These are phyloP conservation scores for Hericium alpestre DNA, from an alignment of 768 basidiomycete genomes.

Conservation along the genomic window DNA sequence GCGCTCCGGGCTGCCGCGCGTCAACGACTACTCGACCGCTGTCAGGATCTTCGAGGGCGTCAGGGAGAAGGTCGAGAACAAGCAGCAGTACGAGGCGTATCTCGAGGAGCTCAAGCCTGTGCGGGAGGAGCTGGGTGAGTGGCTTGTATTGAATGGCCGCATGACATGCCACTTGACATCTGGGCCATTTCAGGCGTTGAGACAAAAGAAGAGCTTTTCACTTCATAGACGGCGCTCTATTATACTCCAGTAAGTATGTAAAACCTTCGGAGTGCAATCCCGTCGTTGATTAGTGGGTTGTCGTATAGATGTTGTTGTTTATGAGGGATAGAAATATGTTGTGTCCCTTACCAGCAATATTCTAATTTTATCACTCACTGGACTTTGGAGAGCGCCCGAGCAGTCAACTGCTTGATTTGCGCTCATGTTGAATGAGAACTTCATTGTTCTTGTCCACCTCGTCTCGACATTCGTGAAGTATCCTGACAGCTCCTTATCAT, in stretches of 20 bases:
- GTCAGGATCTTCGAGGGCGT: slow-evolving; percentile 94
- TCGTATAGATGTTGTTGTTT: background rate
- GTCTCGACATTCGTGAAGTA: too few species aligned
- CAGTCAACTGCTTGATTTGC: too few species aligned
- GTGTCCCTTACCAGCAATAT: background rate
- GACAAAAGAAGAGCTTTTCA: slow-evolving; percentile 57
- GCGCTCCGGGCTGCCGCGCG: slow-evolving; percentile 77
- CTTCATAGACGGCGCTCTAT: slow-evolving; percentile 23
- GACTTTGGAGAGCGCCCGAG: background rate
- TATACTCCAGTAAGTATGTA: background rate
- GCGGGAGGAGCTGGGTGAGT: slow-evolving; percentile 82
- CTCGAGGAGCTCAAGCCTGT: slow-evolving; percentile 82
- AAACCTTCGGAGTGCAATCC: too few species aligned
- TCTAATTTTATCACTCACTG: background rate
- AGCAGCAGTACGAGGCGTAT: slow-evolving; percentile 88
- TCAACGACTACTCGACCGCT: slow-evolving; percentile 95
- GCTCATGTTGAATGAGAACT: too few species aligned
- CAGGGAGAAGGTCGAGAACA: slow-evolving; percentile 96
- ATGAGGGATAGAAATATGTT: slow-evolving; percentile 5
- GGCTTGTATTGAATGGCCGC: background rate
- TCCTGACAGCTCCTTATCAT: too few species aligned
- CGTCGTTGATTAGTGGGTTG: too few species aligned
- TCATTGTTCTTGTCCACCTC: too few species aligned
- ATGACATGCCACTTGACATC: background rate
- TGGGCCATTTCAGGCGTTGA: slow-evolving; percentile 34